Percentiles rank a stretch among this genome's conserved stretches.
Evolutionary conservation across 2,329 filamentous ascomycete genomes (phyloP).

Genomic region (Annulohypoxylon truncatum): DNA sequence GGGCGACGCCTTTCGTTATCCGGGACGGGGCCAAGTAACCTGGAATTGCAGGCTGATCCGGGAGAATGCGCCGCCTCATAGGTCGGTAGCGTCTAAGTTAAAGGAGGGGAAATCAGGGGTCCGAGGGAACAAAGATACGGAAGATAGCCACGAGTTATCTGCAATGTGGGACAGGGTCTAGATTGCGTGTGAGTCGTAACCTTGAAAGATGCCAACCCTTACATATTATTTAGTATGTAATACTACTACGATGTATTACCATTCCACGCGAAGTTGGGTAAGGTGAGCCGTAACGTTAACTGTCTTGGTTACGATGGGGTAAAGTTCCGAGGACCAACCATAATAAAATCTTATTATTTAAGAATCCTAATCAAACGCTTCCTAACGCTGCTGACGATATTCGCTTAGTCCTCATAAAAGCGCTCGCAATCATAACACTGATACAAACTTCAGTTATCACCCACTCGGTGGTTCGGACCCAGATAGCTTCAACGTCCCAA

Average conservation of each 20-base stretch:
- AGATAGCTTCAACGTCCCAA: background rate
- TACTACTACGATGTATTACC: background rate
- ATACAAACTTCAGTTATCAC: too few species aligned
- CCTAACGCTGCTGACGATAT: background rate
- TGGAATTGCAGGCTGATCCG: conserved; percentile 33
- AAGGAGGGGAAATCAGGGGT: conserved; percentile 32
- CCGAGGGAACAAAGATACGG: background rate
- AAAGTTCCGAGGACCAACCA: background rate
- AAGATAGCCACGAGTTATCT: conserved; percentile 6
- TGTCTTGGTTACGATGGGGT: background rate
- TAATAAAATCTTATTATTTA: background rate
- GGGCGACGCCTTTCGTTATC: conserved; percentile 20
- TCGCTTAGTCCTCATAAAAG: background rate
- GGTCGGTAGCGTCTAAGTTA: conserved; percentile 15
- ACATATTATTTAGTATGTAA: background rate
- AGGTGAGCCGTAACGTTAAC: background rate
- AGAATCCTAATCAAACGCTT: background rate
- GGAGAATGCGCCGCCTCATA: conserved; percentile 36
- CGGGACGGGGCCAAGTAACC: conserved; percentile 17
- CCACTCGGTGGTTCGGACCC: background rate
- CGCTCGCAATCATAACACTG: background rate
- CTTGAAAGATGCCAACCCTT: background rate
- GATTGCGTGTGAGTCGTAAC: conserved; percentile 2
- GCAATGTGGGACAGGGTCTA: conserved; percentile 23
- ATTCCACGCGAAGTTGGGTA: background rate